Percentiles rank a stretch among this genome's conserved stretches.
Conservation (phyloP, 345 rosid species). For the Aquilaria sinensis region DNA sequence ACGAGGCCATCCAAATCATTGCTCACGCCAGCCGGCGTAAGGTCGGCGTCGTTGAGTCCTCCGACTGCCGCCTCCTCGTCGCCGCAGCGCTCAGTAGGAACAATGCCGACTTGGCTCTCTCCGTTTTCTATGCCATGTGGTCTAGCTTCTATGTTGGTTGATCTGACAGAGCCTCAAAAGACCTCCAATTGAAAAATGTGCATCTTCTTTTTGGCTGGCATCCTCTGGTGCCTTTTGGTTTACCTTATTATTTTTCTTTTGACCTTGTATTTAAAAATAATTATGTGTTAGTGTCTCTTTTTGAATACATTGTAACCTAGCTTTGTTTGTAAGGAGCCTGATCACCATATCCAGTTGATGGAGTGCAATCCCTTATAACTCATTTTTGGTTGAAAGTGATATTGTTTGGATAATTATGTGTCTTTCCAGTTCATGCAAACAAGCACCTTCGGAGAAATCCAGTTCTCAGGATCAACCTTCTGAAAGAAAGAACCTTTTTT, state of each 20-base stretch:
- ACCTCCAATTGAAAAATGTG: too few species aligned
- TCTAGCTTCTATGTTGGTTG: conserved; percentile 54
- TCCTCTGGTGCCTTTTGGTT: too few species aligned
- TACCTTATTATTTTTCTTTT: too few species aligned
- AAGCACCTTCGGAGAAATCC: conserved; percentile 21
- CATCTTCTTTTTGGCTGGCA: too few species aligned
- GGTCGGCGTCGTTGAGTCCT: conserved; percentile 39
- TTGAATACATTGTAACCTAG: too few species aligned
- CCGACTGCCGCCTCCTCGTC: conserved; percentile 54
- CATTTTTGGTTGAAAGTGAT: too few species aligned
- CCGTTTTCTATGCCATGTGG: conserved; percentile 88
- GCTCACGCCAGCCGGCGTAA: conserved; percentile 19
- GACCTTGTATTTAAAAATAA: too few species aligned
- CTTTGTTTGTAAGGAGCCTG: too few species aligned
- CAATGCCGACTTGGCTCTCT: conserved; percentile 71
- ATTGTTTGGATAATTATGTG: conserved; percentile 3
- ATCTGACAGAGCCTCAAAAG: too few species aligned
- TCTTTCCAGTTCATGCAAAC: conserved; percentile 36
- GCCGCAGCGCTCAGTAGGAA: conserved; percentile 56
- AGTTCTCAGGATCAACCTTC: conserved; percentile 23
- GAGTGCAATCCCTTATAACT: too few species aligned
- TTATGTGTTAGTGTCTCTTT: too few species aligned
- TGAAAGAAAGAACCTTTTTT: conserved; percentile 44
- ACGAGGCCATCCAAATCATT: conserved; percentile 53
- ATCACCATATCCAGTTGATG: too few species aligned